Evolutionary conservation across 139 green algal species (phyloP), one percentile per base, ranked within the genome.

Genomic region (Astrephomene gubernaculifera): DNA sequence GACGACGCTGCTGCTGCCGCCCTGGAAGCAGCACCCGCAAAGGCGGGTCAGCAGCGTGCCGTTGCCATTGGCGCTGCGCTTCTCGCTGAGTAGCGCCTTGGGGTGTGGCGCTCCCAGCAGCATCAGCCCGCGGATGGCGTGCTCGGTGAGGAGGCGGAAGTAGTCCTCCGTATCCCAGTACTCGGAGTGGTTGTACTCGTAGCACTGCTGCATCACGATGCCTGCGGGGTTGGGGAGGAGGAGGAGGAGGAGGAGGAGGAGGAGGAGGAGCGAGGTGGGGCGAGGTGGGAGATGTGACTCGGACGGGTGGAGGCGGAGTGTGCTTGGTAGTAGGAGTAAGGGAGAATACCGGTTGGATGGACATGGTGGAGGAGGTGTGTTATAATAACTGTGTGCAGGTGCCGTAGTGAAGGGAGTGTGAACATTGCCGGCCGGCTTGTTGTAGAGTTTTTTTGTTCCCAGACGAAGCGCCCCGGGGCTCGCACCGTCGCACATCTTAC

Each of bases 91-190:
- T 31, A 90, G 39, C 44, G 83, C 75, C 39, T 86, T 79, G 35
- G 88, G 88, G 81, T 88, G 74, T 1, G 85, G 88, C 39, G 88
- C 81, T 14, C 85, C 85, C 60, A 92, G 76, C 81, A 92, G 74
- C 75, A 92, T 86, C 2, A 92, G 88, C 1, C 88, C 88, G 24
- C 81, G 73, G 45, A 92, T 88, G 45, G 88, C 88, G 69, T 92
- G 88, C 81, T 92, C 88, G 4, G 85, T 92, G 35, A 92, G 85
- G 63, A 92, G 60, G 9, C 57, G 73, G 75, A 92, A 90, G 85
- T 89, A 87, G 75, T 92, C 88, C 63, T 88, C 67, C 35, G 85
- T 86, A 57, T 89, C 81, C 81, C 75, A 89, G 54, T 86, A 83
- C 78, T 78, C 61, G 25, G 79, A 49, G 79, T 87, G 79, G 43